Evolutionary conservation across 1,139 yeast species (phyloP).

Genomic region (Hemisphaericaspora subhashii): DNA sequence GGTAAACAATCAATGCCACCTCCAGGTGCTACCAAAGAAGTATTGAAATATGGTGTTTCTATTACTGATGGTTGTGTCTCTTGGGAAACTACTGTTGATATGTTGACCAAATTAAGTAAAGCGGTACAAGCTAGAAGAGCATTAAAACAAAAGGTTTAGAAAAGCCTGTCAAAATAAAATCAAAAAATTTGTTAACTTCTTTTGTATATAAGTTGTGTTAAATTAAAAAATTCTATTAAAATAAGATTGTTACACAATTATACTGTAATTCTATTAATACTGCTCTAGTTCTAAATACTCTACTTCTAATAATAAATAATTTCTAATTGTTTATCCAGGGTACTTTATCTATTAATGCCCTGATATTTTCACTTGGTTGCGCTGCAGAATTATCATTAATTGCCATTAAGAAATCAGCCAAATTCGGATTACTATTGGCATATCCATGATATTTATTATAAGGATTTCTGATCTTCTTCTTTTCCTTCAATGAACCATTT

Average conservation of each 20-base stretch:
- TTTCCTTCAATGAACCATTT: constrained; percentile 35
- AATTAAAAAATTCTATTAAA: background rate
- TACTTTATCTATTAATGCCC: constrained; percentile 10
- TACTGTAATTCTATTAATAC: no score
- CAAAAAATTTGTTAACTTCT: background rate
- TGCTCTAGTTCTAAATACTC: no score
- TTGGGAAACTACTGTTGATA: constrained; percentile 79
- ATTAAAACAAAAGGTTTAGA: constrained; percentile 16
- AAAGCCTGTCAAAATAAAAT: background rate
- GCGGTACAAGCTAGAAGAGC: constrained; percentile 80
- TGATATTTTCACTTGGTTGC: constrained; percentile 9
- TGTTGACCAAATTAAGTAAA: constrained; percentile 67
- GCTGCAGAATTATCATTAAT: constrained; percentile 10
- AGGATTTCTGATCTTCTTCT: constrained; percentile 60
- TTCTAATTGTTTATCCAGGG: constrained; percentile 10
- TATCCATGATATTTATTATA: constrained; percentile 50
- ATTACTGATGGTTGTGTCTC: constrained; percentile 96
- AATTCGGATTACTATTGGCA: constrained; percentile 24
- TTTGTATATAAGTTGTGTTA: background rate
- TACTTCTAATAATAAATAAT: background rate
- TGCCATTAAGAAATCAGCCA: constrained; percentile 22
- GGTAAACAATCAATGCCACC: constrained; percentile 89
- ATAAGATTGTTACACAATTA: no score
- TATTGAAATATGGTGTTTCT: constrained; percentile 84
- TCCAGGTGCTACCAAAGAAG: constrained; percentile 65